Percentiles rank a stretch among this genome's conserved stretches.
These are phyloP conservation scores for Leccinum fuscescens DNA, from an alignment of 1,284 basidiomycete genomes.

Conservation along the genomic window DNA sequence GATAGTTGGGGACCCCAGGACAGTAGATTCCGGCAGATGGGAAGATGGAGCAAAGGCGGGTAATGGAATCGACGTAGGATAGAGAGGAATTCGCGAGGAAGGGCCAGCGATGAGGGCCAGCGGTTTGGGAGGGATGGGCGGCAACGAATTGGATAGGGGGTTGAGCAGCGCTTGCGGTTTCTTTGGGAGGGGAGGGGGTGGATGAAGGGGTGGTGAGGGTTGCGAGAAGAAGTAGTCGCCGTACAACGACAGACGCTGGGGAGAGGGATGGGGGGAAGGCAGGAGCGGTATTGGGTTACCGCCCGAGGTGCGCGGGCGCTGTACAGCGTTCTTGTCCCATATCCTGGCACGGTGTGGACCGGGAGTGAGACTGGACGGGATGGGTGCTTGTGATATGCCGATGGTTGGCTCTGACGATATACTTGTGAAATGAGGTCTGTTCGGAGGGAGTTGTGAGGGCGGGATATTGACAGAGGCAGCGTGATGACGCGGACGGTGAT, in stretches of 20 bases:
- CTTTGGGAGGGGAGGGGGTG: constrained; percentile 34
- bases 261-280: constrained; percentile 9
- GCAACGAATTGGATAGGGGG: constrained; percentile 21
- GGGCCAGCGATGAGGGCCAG: constrained; percentile 15
- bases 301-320: constrained; percentile 9
- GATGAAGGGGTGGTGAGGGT: constrained; percentile 9
- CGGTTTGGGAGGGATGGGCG: constrained; percentile 35
- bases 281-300: background rate
- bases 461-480: constrained; percentile 23
- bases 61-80: constrained; percentile 32
- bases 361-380: constrained; percentile 30
- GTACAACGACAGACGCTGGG: constrained; percentile 27
- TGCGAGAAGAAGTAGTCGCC: constrained; percentile 30
- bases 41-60: constrained; percentile 17
- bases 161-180: constrained; percentile 30
- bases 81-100: constrained; percentile 30
- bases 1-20: background rate
- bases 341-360: constrained; percentile 24
- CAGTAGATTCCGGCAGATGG: constrained; percentile 10
- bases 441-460: constrained; percentile 9
- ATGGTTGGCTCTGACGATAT: constrained; percentile 7
- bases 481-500: constrained; percentile 16
- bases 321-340: constrained; percentile 23
- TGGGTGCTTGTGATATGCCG: constrained; percentile 5
- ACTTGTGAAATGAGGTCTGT: constrained; percentile 24